These are phyloP conservation scores for Clavispora vitiphila DNA, from an alignment of 805 yeast genomes.

Conservation along the genomic window DNA sequence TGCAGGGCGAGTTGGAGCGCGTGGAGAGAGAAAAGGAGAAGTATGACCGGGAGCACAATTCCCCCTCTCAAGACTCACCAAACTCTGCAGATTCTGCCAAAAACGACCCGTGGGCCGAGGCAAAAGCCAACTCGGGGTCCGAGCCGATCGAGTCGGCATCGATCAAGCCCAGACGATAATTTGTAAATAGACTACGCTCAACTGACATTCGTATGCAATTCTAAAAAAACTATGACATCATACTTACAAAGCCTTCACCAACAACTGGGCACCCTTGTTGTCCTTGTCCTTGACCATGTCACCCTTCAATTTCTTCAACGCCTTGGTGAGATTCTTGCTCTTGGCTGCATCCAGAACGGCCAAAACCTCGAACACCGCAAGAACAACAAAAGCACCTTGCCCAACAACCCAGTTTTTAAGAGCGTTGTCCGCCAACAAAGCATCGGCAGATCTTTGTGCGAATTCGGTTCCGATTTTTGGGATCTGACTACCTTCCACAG, in stretches of 20 bases:
- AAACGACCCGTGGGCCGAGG: conserved; percentile 33
- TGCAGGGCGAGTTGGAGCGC: conserved; percentile 27
- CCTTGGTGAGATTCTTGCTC: conserved; percentile 46
- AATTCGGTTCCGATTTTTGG: conserved; percentile 53
- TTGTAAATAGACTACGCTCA: background rate
- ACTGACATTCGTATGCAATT: background rate
- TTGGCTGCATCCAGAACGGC: conserved; percentile 33
- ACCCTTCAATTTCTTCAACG: conserved; percentile 48
- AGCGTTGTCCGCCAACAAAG: conserved; percentile 43
- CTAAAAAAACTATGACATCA: background rate
- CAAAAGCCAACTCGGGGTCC: conserved; percentile 22
- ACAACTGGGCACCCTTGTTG: conserved; percentile 58
- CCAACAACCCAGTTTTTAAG: conserved; percentile 60
- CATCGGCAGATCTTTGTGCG: conserved; percentile 49
- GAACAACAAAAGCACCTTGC: conserved; percentile 76
- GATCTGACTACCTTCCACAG: conserved; percentile 28
- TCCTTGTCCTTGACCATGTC: conserved; percentile 39
- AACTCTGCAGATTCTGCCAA: background rate
- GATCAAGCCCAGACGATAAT: conserved; percentile 30
- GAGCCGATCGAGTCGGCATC: conserved; percentile 34
- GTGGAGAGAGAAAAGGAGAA: conserved; percentile 10
- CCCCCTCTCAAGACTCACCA: too few relatives aligned
- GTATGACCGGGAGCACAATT: conserved; percentile 6
- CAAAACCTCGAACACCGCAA: conserved; percentile 70
- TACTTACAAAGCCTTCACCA: conserved; percentile 19